Conservation (phyloP, 2,329 filamentous ascomycete species). For the Gnomoniopsis smithogilvyi region DNA sequence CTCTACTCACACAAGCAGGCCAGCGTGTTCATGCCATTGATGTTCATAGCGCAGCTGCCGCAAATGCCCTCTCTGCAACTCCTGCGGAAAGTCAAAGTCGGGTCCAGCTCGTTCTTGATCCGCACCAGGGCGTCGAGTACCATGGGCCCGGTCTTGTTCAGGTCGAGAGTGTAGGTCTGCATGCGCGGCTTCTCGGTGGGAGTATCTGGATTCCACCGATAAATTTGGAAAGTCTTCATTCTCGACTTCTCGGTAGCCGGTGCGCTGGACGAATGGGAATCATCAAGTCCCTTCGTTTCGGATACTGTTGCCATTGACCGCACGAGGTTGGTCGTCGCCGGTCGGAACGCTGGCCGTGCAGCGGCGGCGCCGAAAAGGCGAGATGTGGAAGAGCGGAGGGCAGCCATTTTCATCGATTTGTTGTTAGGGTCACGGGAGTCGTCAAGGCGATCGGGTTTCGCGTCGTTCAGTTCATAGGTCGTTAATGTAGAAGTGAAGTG, state of each 20-base stretch:
- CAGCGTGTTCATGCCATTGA: constrained; percentile 96
- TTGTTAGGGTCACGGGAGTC: background rate
- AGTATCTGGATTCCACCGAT: constrained; percentile 96
- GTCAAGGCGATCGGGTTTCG: background rate
- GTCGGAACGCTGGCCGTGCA: constrained; percentile 37
- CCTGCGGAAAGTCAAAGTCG: constrained; percentile 91
- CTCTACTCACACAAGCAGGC: constrained; percentile 85
- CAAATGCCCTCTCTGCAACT: constrained; percentile 98
- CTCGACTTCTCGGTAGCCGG: constrained; percentile 61
- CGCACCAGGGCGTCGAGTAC: constrained; percentile 93
- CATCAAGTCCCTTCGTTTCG: constrained; percentile 39
- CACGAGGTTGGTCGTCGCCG: constrained; percentile 36
- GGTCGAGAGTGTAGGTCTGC: constrained; percentile 90
- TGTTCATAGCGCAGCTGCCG: constrained; percentile 99
- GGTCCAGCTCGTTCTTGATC: constrained; percentile 99
- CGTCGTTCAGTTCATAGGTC: background rate
- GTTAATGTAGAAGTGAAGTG: background rate
- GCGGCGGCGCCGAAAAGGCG: constrained; percentile 48
- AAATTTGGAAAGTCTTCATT: constrained; percentile 96
- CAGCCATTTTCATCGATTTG: constrained; percentile 48
- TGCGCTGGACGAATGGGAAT: constrained; percentile 9
- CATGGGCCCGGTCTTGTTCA: constrained; percentile 99
- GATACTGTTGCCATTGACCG: constrained; percentile 55
- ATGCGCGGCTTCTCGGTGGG: constrained; percentile 91
- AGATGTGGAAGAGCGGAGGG: constrained; percentile 57